Percentiles rank a stretch among this genome's conserved stretches.
Conservation (phyloP, 2,329 filamentous ascomycete genomes). For the Colletotrichum cuscutae region DNA sequence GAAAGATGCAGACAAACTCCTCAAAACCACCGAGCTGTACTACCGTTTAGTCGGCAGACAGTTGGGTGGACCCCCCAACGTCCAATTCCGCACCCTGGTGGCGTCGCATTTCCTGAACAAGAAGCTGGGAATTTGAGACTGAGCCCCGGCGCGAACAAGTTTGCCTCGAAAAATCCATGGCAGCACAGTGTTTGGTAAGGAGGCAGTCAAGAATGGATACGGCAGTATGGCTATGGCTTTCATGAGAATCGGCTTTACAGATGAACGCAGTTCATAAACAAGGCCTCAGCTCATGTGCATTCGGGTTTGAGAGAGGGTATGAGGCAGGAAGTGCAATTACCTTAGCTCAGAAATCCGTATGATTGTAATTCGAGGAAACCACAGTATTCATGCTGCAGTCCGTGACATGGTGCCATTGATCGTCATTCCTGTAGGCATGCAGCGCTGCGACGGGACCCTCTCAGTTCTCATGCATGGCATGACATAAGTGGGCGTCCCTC, state of each 20-base stretch:
- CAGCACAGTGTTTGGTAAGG: not conserved
- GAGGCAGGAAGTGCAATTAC: not conserved
- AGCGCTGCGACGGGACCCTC: not conserved
- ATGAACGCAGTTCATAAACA: not conserved
- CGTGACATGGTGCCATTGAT: not conserved
- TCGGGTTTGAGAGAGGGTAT: not conserved
- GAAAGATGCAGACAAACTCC: too few relatives aligned
- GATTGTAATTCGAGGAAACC: not conserved
- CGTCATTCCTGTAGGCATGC: not conserved
- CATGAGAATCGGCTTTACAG: not conserved
- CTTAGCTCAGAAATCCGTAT: not conserved
- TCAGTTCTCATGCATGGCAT: not conserved
- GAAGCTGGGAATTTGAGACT: not conserved
- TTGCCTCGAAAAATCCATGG: not conserved
- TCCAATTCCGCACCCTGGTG: not conserved
- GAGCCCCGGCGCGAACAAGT: not conserved
- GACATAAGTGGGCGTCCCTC: not conserved
- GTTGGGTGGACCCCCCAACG: not conserved
- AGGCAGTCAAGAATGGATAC: not conserved
- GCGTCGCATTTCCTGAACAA: not conserved
- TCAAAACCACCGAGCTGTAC: accelerated
- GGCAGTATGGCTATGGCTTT: not conserved
- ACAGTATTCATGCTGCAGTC: not conserved
- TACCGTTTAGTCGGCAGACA: not conserved
- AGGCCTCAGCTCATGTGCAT: not conserved